Evolutionary conservation across 805 yeast species (phyloP), one percentile per base, ranked within the genome.

Genomic region (Hyphopichia homilentoma): DNA sequence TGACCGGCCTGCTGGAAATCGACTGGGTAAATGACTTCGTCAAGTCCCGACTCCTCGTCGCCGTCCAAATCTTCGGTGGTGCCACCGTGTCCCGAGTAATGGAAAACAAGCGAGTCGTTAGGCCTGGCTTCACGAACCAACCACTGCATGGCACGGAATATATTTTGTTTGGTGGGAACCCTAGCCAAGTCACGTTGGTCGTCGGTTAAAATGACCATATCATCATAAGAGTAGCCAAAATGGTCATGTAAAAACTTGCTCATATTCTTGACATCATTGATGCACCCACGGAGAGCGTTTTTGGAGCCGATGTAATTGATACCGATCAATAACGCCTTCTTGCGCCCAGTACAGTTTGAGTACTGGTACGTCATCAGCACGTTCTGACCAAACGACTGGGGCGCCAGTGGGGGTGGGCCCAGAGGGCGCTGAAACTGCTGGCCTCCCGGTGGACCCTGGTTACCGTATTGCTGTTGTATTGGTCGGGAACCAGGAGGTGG

Each of bases 81-180:
- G 23, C 67, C 68, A 12, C 68, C 68, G 40, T 61, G 68, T n/a
- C 68, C 68, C 6, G 60, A 52, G 33, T 58, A 61, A 38, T 61
- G 67, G 49, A 61, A 61, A 24, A 61, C 60, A 30, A 61, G 50
- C 24, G 68, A 61, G 33, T 60, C 66, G 39, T 60, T 56, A 6
- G 68, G 68, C 21, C 54, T 40, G 11, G 68, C 68, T 29, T 57
- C 65, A 32, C 44, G 48, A 11, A 59, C 63, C 27, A 61, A 41
- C 68, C 68, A 61, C 38, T 56, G 56, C 66, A 61, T 61, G n/a
- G 61, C 68, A 20, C 65, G 42, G 19, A 55, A 33, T 16, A 61
- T 52, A 39, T 61, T 61, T n/a, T 48, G 58, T 29, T 45, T 47
- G 20, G 57, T 51, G 2, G 68, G 68, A 13, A 61, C 43, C 24